Base-by-base conservation (phyloP, 495 filamentous ascomycete species). In the Polyplosphaeria fusca region DNA sequence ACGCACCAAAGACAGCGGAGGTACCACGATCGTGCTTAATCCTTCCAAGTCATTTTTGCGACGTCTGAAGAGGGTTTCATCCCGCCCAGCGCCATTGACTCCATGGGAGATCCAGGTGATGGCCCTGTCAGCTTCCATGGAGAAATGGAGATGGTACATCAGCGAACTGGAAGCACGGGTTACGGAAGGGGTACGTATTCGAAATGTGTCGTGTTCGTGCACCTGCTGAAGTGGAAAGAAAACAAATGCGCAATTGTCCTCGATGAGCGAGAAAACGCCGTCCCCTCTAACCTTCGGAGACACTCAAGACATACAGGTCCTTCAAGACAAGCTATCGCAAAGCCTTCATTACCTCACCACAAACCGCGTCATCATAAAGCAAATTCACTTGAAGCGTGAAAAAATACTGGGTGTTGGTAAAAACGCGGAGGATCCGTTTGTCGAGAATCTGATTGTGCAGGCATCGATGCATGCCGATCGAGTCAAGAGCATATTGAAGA, bases 141-240 rank as follows among this genome's bases (percentile, higher is more conserved):
- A 42, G 11, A 42, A 42, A 5, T 42, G 39, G 39, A 7, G 39
- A 42, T 42, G 39, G 39, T 42, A 42, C 39, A 42, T 42, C 39
- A 42, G 7, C 5, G 39, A 42, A 5, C 39, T 42, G 9, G 39
- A 42, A 19, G n/a, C n/a, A n/a, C n/a, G n/a, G n/a, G n/a, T n/a
- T n/a, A n/a, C n/a, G n/a, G n/a, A n/a, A n/a, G n/a, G n/a, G n/a
- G n/a, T n/a, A n/a, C n/a, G n/a, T n/a, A n/a, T n/a, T n/a, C n/a
- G n/a, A n/a, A n/a, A n/a, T n/a, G n/a, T n/a, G n/a, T n/a, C n/a
- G n/a, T n/a, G n/a, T n/a, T n/a, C n/a, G n/a, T n/a, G n/a, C n/a
- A n/a, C n/a, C n/a, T n/a, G n/a, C n/a, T n/a, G n/a, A n/a, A n/a
- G n/a, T n/a, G n/a, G n/a, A n/a, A n/a, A n/a, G n/a, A n/a, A n/a